phyloP scores from a whole-genome alignment of 768 basidiomycete species.

The Boletus subcaerulescens region DNA sequence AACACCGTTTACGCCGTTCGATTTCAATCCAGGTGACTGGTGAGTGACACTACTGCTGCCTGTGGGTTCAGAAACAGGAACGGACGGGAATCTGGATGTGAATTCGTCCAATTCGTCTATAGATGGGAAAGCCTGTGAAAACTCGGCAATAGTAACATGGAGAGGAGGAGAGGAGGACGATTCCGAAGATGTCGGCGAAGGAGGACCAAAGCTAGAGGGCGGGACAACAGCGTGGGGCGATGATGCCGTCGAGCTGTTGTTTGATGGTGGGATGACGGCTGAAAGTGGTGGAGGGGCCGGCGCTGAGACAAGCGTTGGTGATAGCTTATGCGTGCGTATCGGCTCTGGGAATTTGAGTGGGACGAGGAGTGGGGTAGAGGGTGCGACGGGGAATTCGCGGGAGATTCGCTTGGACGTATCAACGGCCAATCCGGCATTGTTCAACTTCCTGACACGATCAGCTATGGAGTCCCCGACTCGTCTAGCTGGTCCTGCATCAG shows the following conservation, averaged over 20 bases:
- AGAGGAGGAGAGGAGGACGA: slow-evolving; percentile 56
- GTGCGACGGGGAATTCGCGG: slow-evolving; percentile 45
- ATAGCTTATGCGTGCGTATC: slow-evolving; percentile 38
- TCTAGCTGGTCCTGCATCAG: slow-evolving; percentile 36
- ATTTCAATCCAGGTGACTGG: slow-evolving; percentile 22
- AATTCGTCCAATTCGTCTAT: slow-evolving; percentile 73
- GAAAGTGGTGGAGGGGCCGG: slow-evolving; percentile 20
- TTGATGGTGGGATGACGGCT: slow-evolving; percentile 17
- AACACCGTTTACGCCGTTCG: slow-evolving; percentile 30
- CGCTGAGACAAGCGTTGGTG: slow-evolving; percentile 34
- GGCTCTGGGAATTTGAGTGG: slow-evolving; percentile 31
- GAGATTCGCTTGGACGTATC: slow-evolving; percentile 56
- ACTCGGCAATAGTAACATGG: slow-evolving; percentile 49
- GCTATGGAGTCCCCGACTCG: slow-evolving; percentile 69
- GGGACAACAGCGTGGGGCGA: slow-evolving; percentile 68
- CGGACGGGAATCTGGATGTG: slow-evolving; percentile 46
- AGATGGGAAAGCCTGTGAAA: slow-evolving; percentile 67
- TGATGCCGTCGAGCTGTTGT: slow-evolving; percentile 34
- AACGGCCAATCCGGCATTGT: slow-evolving; percentile 66
- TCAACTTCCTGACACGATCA: slow-evolving; percentile 74
- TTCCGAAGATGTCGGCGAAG: slow-evolving; percentile 69
- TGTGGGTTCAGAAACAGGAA: slow-evolving; percentile 42
- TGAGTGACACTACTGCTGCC: slow-evolving; percentile 26
- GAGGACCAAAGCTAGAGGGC: slow-evolving; percentile 68
- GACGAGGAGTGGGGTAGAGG: slow-evolving; percentile 27